Evolutionary conservation across 2,329 filamentous ascomycete species (phyloP), one percentile per base, ranked within the genome.

Genomic region (Didymella pinodella): DNA sequence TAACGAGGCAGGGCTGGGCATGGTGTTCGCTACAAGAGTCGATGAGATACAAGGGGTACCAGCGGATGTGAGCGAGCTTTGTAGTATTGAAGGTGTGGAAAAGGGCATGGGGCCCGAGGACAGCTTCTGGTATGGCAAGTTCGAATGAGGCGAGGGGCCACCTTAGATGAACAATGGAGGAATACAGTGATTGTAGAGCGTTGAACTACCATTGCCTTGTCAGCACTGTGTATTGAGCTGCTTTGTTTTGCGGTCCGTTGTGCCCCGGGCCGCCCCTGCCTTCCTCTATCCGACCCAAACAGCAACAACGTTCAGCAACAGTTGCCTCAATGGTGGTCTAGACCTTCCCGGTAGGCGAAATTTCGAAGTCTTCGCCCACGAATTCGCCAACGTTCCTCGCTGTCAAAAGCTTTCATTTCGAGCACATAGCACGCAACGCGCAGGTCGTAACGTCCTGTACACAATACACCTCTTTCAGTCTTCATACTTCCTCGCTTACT

Each of bases 11-110:
- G 74, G 74, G 16, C 48, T 77, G 51, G 58, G 83, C 31, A 88
- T 88, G 86, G 84, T 87, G 70, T 81, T 89, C 53, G 65, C 86
- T 28, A 82, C 80, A 7, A 75, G 81, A 29, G 74, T 79, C 11
- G 82, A 86, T 44, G 74, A 75, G 38, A 71, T 88, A 61, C 71
- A 77, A 76, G 54, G 70, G 18, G 64, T 86, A 2, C 83, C 84
- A 0, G 75, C 76, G 20, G 80, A 79, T 12, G 80, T 82, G 47
- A 75, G 69, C 32, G 73, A 68, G 18, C 68, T 87, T 25, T 88
- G 86, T 66, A 71, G 72, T 22, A 65, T 75, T 3, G 76, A 78
- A 12, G 83, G 84, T 3, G 48, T 47, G n/a, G 40, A 47, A 20
- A 57, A 75, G 66, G 85, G 85, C 0, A 79, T 78, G 7, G 76